A percentile compares a stretch with the other conserved stretches of the same genome.
Conservation (phyloP, 2,329 filamentous ascomycete genomes). For the Penicillium sp. region DNA sequence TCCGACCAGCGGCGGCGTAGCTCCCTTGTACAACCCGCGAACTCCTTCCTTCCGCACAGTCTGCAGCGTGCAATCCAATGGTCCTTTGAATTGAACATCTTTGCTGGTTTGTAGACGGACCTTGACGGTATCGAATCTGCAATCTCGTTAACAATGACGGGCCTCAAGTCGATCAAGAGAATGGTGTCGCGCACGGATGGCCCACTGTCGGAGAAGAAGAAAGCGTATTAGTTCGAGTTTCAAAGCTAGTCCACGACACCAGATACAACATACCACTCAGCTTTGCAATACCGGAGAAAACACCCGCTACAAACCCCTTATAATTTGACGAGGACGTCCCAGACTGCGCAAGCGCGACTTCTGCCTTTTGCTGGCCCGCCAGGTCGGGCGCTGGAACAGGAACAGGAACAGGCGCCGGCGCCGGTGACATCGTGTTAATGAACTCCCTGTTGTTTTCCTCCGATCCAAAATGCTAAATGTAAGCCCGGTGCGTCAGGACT, state of each 20-base stretch:
- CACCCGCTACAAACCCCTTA: constrained; percentile 94
- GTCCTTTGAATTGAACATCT: constrained; percentile 73
- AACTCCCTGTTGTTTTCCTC: background rate
- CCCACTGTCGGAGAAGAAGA: constrained; percentile 45
- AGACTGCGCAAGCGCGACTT: constrained; percentile 11
- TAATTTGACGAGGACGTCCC: constrained; percentile 56
- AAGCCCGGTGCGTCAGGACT: constrained; percentile 8
- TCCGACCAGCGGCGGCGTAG: constrained; percentile 83
- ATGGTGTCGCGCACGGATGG: constrained; percentile 51
- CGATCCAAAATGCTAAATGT: background rate
- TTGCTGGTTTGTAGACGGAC: constrained; percentile 88
- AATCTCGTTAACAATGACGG: background rate
- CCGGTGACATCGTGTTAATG: constrained; percentile 25
- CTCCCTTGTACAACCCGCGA: constrained; percentile 86
- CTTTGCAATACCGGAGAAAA: constrained; percentile 92
- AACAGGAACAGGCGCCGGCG: constrained; percentile 17
- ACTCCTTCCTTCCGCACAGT: constrained; percentile 84
- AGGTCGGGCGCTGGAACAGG: constrained; percentile 1
- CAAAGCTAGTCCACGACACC: background rate
- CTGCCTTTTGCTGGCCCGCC: constrained; percentile 10
- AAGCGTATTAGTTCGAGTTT: background rate
- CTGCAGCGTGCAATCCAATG: constrained; percentile 77
- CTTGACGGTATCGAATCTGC: constrained; percentile 93
- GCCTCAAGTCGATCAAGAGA: background rate
- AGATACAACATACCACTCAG: constrained; percentile 61